Conservation (phyloP, 1,284 basidiomycete species). For the Stygiomarasmius scandens region DNA sequence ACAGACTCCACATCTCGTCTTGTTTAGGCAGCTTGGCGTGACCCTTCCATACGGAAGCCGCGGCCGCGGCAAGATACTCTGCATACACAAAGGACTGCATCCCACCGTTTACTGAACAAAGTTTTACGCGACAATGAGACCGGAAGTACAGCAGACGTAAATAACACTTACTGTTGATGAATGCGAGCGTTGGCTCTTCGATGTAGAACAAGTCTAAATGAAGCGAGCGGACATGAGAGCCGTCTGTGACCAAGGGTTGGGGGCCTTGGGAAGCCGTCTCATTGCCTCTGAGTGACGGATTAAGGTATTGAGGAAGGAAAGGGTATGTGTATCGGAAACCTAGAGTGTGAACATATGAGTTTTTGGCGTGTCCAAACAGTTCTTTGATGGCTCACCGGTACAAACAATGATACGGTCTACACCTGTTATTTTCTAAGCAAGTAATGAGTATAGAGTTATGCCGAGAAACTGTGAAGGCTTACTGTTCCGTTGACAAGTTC, state of each 20-base stretch:
- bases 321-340: constrained; percentile 52
- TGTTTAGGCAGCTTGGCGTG: constrained; percentile 35
- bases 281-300: constrained; percentile 27
- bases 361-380: not conserved
- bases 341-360: not conserved
- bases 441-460: not conserved
- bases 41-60: constrained; percentile 39
- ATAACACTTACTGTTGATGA: constrained; percentile 35
- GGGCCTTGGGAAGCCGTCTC: constrained; percentile 22
- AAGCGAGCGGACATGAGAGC: constrained; percentile 44
- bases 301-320: constrained; percentile 47
- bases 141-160: not conserved
- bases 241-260: constrained; percentile 45
- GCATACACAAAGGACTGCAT: constrained; percentile 41
- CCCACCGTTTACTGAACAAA: constrained; percentile 36
- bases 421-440: constrained; percentile 34
- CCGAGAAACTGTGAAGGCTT: constrained; percentile 12
- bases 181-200: constrained; percentile 50
- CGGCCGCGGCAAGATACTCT: constrained; percentile 38
- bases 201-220: constrained; percentile 51
- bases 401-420: constrained; percentile 45
- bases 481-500: constrained; percentile 45
- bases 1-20: constrained; percentile 32
- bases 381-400: constrained; percentile 26
- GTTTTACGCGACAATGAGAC: not conserved